phyloP scores from a whole-genome alignment of 192 early-diverging fungal species.

The Funneliformis geosporum region DNA sequence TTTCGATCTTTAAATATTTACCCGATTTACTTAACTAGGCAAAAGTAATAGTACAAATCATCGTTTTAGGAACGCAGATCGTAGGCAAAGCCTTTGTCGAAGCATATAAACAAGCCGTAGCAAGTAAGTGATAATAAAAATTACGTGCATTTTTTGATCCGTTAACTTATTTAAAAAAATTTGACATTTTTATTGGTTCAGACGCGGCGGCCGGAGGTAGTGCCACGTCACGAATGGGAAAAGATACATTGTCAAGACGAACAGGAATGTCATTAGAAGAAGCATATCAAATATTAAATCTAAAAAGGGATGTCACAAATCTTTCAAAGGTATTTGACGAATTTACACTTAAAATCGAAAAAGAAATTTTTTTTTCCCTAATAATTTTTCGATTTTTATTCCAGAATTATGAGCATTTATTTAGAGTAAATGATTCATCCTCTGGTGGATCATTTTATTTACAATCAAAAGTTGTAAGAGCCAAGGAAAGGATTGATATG shows the following conservation, averaged over 20 bases:
- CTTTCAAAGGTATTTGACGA: slow-evolving; percentile 46
- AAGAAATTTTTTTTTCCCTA: background rate
- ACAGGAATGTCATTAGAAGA: slow-evolving; percentile 90
- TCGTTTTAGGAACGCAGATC: slow-evolving; percentile 78
- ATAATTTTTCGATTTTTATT: background rate
- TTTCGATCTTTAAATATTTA: too few species aligned
- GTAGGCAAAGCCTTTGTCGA: slow-evolving; percentile 90
- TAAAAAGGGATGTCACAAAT: slow-evolving; percentile 62
- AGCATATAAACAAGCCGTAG: slow-evolving; percentile 87
- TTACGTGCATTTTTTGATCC: too few species aligned
- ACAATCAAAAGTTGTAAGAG: slow-evolving; percentile 90
- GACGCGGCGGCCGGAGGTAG: slow-evolving; percentile 57
- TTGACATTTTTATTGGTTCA: slow-evolving; percentile 31
- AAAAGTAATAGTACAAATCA: slow-evolving; percentile 72
- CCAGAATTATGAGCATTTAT: slow-evolving; percentile 85
- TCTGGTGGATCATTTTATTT: slow-evolving; percentile 92
- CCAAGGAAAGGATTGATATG: slow-evolving; percentile 92
- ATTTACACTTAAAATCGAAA: background rate
- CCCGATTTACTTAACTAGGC: slow-evolving; percentile 43
- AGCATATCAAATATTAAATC: slow-evolving; percentile 86
- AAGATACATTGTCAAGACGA: slow-evolving; percentile 71
- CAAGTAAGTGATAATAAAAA: slow-evolving; percentile 68
- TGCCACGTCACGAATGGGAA: slow-evolving; percentile 38
- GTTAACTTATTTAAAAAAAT: slow-evolving; percentile 11
- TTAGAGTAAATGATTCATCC: slow-evolving; percentile 81